Conservation (phyloP, 2,329 filamentous ascomycete species). For the Neoascochyta sp. region DNA sequence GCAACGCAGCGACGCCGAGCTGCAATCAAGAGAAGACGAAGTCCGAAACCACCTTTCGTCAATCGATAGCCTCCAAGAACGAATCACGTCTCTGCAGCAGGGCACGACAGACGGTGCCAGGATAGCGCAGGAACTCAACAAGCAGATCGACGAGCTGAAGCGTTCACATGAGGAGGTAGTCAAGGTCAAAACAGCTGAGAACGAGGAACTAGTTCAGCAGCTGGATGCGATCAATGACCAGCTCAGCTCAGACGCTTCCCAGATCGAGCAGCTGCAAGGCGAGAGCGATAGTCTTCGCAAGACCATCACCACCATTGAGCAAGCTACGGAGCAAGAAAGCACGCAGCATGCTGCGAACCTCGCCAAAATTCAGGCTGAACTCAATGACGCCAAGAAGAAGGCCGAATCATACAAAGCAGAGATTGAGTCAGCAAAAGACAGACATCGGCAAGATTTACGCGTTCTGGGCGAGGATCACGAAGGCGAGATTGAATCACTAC, state of each 20-base stretch:
- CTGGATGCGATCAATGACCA: constrained; percentile 36
- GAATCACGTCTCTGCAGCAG: constrained; percentile 32
- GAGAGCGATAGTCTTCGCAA: constrained; percentile 28
- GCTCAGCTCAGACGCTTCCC: constrained; percentile 26
- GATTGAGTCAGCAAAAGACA: constrained; percentile 22
- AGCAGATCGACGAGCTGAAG: constrained; percentile 32
- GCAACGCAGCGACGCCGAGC: constrained; percentile 17
- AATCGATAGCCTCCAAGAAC: constrained; percentile 32
- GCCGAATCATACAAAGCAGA: constrained; percentile 26
- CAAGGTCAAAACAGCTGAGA: constrained; percentile 28
- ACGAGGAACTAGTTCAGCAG: constrained; percentile 32
- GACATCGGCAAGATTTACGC: constrained; percentile 27
- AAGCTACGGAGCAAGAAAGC: constrained; percentile 25
- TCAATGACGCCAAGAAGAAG: constrained; percentile 26
- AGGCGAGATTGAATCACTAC: constrained; percentile 33
- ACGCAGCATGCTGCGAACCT: constrained; percentile 24
- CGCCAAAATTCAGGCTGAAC: constrained; percentile 21
- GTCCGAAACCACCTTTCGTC: constrained; percentile 28
- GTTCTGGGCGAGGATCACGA: constrained; percentile 34
- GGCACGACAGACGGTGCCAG: constrained; percentile 32
- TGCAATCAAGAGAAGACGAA: constrained; percentile 28
- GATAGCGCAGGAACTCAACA: constrained; percentile 29
- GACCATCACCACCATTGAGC: constrained; percentile 33
- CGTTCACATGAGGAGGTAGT: constrained; percentile 29
- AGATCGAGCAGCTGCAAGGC: constrained; percentile 25